These are phyloP conservation scores for Botrytis deweyae DNA, from an alignment of 2,329 filamentous ascomycete genomes.

Conservation along the genomic window DNA sequence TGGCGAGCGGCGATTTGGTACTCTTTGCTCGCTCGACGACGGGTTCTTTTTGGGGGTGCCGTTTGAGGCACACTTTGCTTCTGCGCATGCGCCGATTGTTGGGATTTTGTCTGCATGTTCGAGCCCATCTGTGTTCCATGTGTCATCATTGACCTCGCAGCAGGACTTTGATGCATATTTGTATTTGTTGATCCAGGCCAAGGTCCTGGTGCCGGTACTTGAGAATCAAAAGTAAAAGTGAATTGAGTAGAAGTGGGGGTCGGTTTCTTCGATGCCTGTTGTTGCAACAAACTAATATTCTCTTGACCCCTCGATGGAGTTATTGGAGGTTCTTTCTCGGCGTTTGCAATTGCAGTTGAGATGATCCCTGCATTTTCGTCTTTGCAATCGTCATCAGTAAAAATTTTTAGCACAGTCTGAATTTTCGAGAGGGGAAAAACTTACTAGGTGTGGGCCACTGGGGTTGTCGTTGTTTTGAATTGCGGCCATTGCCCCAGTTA, in stretches of 20 bases:
- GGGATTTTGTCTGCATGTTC: constrained; percentile 33
- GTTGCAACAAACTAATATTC: constrained; percentile 75
- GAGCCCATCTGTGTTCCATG: constrained; percentile 41
- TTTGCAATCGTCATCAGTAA: constrained; percentile 37
- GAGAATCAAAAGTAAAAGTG: constrained; percentile 93
- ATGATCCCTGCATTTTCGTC: constrained; percentile 75
- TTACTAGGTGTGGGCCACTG: constrained; percentile 38
- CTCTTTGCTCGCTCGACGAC: constrained; percentile 66
- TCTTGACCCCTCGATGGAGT: constrained; percentile 65
- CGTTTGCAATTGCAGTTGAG: constrained; percentile 89
- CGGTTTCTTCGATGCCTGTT: constrained; percentile 60
- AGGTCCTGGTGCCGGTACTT: constrained; percentile 74
- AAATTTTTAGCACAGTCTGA: constrained; percentile 21
- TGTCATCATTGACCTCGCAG: constrained; percentile 34
- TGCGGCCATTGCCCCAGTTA: constrained; percentile 40
- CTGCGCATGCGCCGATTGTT: constrained; percentile 41
- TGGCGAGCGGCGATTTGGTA: constrained; percentile 73
- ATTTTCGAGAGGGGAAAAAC: constrained; percentile 24
- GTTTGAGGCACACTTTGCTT: constrained; percentile 40
- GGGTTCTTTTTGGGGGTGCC: constrained; percentile 57
- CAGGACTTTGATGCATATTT: constrained; percentile 32
- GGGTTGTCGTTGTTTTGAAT: constrained; percentile 37
- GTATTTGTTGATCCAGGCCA: constrained; percentile 58
- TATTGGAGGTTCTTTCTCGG: constrained; percentile 62
- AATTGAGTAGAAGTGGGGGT: constrained; percentile 81